These are phyloP conservation scores for Colletotrichum sp. DNA, from an alignment of 2,329 filamentous ascomycete species.

Conservation along the genomic window DNA sequence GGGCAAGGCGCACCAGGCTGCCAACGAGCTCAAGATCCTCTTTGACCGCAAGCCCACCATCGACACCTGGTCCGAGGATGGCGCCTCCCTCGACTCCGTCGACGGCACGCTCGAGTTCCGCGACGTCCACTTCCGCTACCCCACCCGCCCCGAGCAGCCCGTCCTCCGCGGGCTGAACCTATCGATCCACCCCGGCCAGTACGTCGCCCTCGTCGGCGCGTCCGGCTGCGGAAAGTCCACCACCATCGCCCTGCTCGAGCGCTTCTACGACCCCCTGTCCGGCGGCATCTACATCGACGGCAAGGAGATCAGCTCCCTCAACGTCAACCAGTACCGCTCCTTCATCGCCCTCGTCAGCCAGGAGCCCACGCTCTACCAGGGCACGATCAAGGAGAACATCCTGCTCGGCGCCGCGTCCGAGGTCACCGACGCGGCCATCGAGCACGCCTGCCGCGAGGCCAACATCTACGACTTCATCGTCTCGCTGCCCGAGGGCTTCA, in stretches of 20 bases:
- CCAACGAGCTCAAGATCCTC: conserved; percentile 78
- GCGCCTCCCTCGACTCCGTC: conserved; percentile 64
- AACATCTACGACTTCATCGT: conserved; percentile 94
- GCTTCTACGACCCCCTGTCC: conserved; percentile 89
- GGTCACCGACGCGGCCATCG: conserved; percentile 73
- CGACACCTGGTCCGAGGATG: conserved; percentile 79
- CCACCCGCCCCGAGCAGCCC: conserved; percentile 88
- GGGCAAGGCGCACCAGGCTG: conserved; percentile 89
- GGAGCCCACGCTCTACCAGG: conserved; percentile 94
- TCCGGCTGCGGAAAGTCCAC: conserved; percentile 95
- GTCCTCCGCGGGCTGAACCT: conserved; percentile 86
- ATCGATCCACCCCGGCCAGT: conserved; percentile 76
- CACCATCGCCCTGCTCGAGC: conserved; percentile 87
- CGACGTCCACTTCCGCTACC: conserved; percentile 93
- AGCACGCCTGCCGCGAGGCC: conserved; percentile 83
- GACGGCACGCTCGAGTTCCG: conserved; percentile 87
- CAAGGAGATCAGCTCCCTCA: conserved; percentile 79
- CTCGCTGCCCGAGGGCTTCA: conserved; percentile 84
- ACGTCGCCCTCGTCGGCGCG: conserved; percentile 89
- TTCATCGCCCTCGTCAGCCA: conserved; percentile 89
- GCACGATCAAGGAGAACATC: conserved; percentile 89
- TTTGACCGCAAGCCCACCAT: conserved; percentile 85
- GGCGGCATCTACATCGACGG: conserved; percentile 85
- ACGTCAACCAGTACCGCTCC: conserved; percentile 84
- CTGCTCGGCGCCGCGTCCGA: conserved; percentile 74